Evolutionary conservation across 2,329 filamentous ascomycete genomes (phyloP), one percentile per base, ranked within the genome.

Genomic region (Parastagonospora avenae): DNA sequence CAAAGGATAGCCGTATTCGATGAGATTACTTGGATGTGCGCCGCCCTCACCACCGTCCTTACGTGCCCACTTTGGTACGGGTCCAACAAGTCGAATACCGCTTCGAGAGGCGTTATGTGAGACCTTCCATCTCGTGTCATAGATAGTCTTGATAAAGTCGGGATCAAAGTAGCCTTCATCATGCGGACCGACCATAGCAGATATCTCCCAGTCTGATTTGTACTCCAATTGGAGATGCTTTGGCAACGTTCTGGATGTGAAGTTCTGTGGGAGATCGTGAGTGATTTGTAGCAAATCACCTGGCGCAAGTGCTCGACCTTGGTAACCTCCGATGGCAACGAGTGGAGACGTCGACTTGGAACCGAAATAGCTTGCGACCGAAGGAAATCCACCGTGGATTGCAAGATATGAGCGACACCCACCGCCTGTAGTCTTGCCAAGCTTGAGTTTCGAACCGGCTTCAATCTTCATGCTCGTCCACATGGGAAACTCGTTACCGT

Each of bases 41-140:
- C 85, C 85, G 7, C 84, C 85, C 53, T 86, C 84, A 0, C 85
- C 85, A 9, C 85, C 85, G 55, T 84, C 79, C 29, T 77, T 66
- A 6, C 85, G 75, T 11, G 83, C 82, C 80, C 82, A 88, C 54
- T 80, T 77, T 0, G 83, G 82, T 0, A 79, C 77, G 0, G 84
- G 83, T 0, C 85, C 85, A 1, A 84, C 68, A 0, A 88, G 75
- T 6, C 85, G 78, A 24, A 88, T 82, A 0, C 84, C 85, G 35
- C 80, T 83, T 49, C 85, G 75, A 10, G 81, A 82, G 1, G 82
- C 80, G 51, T 87, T 87, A 58, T 87, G 84, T 0, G 80, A 83
- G 2, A 87, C 76, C 42, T 82, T 82, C 81, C 83, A 86, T n/a
- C 77, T 70, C 0, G 79, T 81, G 4, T 71, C 68, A 67, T 85